phyloP scores from a whole-genome alignment of 805 yeast genomes.

The Metschnikowia anglica region DNA sequence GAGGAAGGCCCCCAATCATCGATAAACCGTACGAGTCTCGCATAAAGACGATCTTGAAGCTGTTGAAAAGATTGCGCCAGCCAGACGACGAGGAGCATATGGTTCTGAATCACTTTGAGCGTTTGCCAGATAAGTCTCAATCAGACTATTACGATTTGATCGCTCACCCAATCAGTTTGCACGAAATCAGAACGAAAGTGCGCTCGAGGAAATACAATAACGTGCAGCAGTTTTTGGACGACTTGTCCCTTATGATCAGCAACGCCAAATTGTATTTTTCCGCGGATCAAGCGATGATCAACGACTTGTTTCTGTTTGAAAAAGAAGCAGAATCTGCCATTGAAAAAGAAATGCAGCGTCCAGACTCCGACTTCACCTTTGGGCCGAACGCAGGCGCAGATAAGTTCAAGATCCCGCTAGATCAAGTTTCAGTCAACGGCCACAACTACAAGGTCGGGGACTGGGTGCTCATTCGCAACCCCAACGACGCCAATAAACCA shows the following conservation, averaged over 20 bases:
- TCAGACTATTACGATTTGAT: conserved; percentile 56
- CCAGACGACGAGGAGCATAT: conserved; percentile 46
- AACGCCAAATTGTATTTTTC: conserved; percentile 63
- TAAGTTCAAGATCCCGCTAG: conserved; percentile 73
- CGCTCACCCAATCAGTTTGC: conserved; percentile 61
- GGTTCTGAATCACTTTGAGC: conserved; percentile 70
- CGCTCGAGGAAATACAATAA: conserved; percentile 78
- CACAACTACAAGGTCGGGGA: conserved; percentile 83
- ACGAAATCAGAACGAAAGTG: conserved; percentile 76
- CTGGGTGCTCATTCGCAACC: conserved; percentile 87
- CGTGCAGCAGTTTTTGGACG: conserved; percentile 75
- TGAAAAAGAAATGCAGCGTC: conserved; percentile 71
- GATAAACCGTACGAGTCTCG: conserved; percentile 91
- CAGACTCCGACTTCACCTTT: conserved; percentile 70
- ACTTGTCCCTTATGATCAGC: conserved; percentile 69
- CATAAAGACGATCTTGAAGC: conserved; percentile 81
- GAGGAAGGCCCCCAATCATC: conserved; percentile 90
- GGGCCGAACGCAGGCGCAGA: conserved; percentile 44
- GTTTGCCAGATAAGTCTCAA: conserved; percentile 66
- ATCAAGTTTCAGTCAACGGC: conserved; percentile 68
- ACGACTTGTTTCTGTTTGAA: conserved; percentile 65
- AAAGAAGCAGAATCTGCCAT: conserved; percentile 54
- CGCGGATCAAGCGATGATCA: conserved; percentile 54
- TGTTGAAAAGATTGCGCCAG: conserved; percentile 69
- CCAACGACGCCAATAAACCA: conserved; percentile 85